Evolutionary conservation across 352 stramenopile species (phyloP), one percentile per base, ranked within the genome.

Genomic region (Pythium rishiriense): DNA sequence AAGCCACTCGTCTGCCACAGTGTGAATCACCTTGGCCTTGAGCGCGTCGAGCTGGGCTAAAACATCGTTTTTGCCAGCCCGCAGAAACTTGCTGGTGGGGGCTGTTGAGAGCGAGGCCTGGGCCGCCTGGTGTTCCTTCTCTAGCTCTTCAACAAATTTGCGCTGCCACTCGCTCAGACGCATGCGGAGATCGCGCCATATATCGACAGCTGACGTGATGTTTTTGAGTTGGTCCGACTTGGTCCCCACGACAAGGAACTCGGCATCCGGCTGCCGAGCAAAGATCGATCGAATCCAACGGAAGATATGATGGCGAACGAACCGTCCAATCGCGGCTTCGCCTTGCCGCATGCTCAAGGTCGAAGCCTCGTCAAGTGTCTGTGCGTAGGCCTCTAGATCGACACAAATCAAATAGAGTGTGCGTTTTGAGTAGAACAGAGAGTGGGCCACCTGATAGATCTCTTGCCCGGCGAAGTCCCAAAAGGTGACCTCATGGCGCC

Each of bases 241-340:
- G 22, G 64, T 72, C 0, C 58, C 64, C n/a, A 72, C 53, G 19
- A 67, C 28, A 0, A 72, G 58, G 21, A 72, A 66, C 51, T 72
- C 58, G 17, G 64, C 58, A 4, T 66, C 57, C 8, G 64, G 58
- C 17, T 67, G 48, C 2, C 58, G 52, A 1, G 64, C 35, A 25
- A 64, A 67, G 19, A 72, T 67, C 7, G 37, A 51, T 2, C 52
- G 58, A 33, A 72, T 62, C 58, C 64, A 72, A 5, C 64, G 57
- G n/a, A 64, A 67, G 45, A 72, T 54, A 17, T 63, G 33, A 22
- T 37, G n/a, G 1, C 26, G 26, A 26, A 72, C 58, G 26, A 72
- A 66, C 3, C 29, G 26, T 4, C 35, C 24, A 10, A 68, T 62
- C 14, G 39, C 21, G 6, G 51, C 51, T 26, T 55, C 57, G 2